Evolutionary conservation across 192 early-diverging fungal genomes (phyloP).

Genomic region (Coemansia sp.): DNA sequence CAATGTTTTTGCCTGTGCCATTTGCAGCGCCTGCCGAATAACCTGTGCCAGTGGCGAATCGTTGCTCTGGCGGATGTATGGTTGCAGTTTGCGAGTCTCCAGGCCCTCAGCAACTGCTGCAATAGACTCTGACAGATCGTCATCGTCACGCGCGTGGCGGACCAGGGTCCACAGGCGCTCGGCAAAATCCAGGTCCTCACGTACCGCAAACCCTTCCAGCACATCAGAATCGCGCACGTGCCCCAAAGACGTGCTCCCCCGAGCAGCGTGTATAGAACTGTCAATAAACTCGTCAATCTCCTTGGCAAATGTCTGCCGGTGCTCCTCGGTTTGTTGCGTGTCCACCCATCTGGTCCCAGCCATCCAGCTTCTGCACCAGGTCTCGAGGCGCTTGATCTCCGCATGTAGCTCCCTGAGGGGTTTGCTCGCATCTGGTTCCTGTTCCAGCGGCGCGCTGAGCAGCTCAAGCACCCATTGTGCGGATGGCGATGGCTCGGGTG

Average conservation of each 20-base stretch:
- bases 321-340: not conserved
- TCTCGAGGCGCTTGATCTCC: constrained; percentile 45
- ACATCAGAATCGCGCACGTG: constrained; percentile 6
- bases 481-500: constrained; percentile 30
- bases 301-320: constrained; percentile 30
- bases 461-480: constrained; percentile 53
- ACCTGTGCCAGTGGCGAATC: constrained; percentile 30
- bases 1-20: constrained; percentile 28
- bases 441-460: constrained; percentile 32
- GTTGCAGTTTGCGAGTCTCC: constrained; percentile 47
- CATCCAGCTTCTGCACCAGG: constrained; percentile 39
- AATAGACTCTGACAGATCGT: constrained; percentile 39
- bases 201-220: constrained; percentile 24
- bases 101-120: constrained; percentile 48
- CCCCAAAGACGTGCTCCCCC: constrained; percentile 17
- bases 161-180: constrained; percentile 48
- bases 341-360: constrained; percentile 26
- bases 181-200: constrained; percentile 45
- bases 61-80: constrained; percentile 38
- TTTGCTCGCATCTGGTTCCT: constrained; percentile 26
- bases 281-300: constrained; percentile 40
- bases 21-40: constrained; percentile 29
- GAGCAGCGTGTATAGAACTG: constrained; percentile 27
- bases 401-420: constrained; percentile 23
- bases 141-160: constrained; percentile 34